Conservation (phyloP, 805 yeast species). For the Wickerhamiella hasegawae region DNA sequence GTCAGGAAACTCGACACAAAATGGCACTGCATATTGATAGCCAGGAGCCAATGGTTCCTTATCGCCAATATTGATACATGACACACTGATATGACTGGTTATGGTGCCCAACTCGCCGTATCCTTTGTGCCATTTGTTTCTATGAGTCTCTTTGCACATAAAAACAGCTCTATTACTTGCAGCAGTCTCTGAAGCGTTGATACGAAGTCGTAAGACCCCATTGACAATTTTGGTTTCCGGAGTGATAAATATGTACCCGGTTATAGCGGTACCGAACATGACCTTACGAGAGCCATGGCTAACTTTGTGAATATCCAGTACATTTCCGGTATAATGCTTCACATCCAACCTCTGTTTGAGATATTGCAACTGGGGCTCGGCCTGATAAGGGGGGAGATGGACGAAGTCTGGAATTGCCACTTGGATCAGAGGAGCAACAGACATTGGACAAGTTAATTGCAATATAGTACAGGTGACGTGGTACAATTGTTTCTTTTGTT, state of each 20-base stretch:
- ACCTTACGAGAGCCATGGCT: neutral
- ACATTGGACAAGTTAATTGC: too few species aligned
- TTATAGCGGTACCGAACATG: neutral
- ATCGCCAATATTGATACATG: neutral
- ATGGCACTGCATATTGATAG: neutral
- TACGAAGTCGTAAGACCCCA: neutral
- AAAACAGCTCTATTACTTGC: neutral
- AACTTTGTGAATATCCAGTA: neutral
- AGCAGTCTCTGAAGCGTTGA: neutral
- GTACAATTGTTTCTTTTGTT: too few species aligned
- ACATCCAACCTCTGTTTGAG: neutral
- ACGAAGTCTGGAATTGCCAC: neutral
- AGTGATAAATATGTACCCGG: neutral
- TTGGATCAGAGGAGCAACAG: too few species aligned
- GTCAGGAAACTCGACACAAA: neutral
- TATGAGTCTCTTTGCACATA: neutral
- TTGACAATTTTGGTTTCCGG: neutral
- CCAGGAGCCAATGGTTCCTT: neutral
- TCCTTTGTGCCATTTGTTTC: neutral
- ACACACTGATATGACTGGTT: neutral
- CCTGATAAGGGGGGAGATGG: neutral
- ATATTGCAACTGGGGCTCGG: neutral
- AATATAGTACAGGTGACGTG: too few species aligned
- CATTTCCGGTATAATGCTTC: neutral
- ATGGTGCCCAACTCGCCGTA: neutral